These are phyloP conservation scores for Ustilago crameri DNA, from an alignment of 1,284 basidiomycete genomes.

Conservation along the genomic window DNA sequence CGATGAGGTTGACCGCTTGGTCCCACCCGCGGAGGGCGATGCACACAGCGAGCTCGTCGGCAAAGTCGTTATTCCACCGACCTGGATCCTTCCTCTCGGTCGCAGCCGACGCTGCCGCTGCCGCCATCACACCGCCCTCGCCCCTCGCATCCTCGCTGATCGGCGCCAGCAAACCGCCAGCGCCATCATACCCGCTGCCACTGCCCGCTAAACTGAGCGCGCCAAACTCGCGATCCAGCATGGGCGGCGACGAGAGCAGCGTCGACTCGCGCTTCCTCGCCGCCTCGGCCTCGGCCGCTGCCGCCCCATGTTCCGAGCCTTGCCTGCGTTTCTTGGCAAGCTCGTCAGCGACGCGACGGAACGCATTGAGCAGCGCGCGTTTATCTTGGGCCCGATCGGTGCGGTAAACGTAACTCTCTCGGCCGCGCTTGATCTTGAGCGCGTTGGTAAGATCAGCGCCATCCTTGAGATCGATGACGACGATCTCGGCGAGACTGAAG, in stretches of 20 bases:
- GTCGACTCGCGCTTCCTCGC: conserved; percentile 45
- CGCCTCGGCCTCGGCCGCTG: conserved; percentile 37
- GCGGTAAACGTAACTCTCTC: conserved; percentile 92
- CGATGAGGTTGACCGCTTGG: conserved; percentile 82
- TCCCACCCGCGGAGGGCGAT: conserved; percentile 91
- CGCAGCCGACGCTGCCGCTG: conserved; percentile 36
- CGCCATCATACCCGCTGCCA: conserved; percentile 4
- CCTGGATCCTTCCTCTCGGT: conserved; percentile 67
- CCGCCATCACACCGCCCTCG: conserved; percentile 24
- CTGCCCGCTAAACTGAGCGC: not conserved
- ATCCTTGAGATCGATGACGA: conserved; percentile 95
- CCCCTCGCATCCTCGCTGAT: conserved; percentile 22
- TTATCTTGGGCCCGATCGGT: conserved; percentile 85
- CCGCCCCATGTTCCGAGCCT: conserved; percentile 76
- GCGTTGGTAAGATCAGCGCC: conserved; percentile 91
- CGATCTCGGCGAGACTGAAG: conserved; percentile 90
- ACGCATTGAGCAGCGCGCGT: conserved; percentile 82
- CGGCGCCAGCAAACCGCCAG: conserved; percentile 19
- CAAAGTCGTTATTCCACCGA: conserved; percentile 87
- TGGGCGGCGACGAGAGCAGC: conserved; percentile 25
- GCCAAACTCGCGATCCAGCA: conserved; percentile 9
- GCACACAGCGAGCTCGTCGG: conserved; percentile 88
- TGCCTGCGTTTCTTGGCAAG: conserved; percentile 85
- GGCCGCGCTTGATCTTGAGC: conserved; percentile 91
- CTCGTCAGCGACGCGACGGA: conserved; percentile 91